Percentiles rank a stretch among this genome's conserved stretches.
These are phyloP conservation scores for Talaromyces sp. DNA, from an alignment of 2,329 filamentous ascomycete species.

Conservation along the genomic window DNA sequence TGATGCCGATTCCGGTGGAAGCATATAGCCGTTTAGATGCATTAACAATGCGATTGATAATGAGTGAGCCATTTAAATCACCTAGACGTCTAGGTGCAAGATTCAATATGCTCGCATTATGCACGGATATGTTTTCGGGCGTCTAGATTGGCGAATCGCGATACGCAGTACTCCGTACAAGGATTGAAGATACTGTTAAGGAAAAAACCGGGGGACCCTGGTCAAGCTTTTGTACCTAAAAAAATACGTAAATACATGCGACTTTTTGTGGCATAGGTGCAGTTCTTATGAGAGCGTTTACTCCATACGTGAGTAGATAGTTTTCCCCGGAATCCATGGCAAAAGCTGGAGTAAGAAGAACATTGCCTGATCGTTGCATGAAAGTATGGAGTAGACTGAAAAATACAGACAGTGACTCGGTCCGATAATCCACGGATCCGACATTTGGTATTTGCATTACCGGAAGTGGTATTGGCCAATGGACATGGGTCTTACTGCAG, in stretches of 20 bases:
- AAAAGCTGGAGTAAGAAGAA: background rate
- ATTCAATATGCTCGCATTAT: background rate
- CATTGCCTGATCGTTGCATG: background rate
- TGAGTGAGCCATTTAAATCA: background rate
- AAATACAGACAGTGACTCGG: background rate
- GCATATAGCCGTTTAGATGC: background rate
- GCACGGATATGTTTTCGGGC: background rate
- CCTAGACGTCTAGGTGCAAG: background rate
- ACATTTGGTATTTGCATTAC: constrained; percentile 6
- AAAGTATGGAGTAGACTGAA: background rate
- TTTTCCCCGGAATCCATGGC: background rate
- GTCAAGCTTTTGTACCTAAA: background rate
- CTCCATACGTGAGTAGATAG: background rate
- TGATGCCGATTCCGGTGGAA: constrained; percentile 4
- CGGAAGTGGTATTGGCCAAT: background rate
- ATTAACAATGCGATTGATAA: background rate
- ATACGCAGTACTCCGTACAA: background rate
- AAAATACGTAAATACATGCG: background rate
- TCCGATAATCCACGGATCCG: background rate
- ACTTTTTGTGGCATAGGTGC: background rate
- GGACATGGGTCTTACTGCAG: background rate
- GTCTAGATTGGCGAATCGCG: background rate
- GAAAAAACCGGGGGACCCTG: background rate
- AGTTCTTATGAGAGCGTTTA: background rate
- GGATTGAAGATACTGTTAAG: background rate